Base-by-base conservation (phyloP, 225 moss, liverwort and hornwort genomes). In the Bryoerythrophyllum caledonicum region DNA sequence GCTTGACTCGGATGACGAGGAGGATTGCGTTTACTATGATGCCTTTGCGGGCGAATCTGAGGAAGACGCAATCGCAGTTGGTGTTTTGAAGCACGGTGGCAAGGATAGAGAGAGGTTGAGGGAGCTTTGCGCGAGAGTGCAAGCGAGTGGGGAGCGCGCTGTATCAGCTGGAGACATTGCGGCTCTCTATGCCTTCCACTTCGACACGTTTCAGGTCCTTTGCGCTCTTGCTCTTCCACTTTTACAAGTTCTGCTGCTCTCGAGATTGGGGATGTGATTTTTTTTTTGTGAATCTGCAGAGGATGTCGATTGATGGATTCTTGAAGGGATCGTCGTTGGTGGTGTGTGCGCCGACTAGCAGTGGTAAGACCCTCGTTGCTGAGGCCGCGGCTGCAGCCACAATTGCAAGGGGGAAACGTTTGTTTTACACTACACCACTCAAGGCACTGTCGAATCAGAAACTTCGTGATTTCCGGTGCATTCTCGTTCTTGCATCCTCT, bases 371-470 rank as follows among this genome's bases (percentile, higher is more conserved):
- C 63, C 86, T 96, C 44, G 89, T 96, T 54, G 96, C 96, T 23
- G 96, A 96, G 82, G 96, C 92, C 64, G 95, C 95, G 17, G 94
- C 92, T 70, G 89, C 93, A n/a, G 92, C 96, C 52, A 91, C 92
- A 41, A 82, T 94, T 26, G 89, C 92, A 71, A 89, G 89, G 77
- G 85, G 89, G 25, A 90, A 91, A 74, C 87, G 92, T 21, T 64
- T 97, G 68, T 91, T 97, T 74, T 97, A 97, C 74, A 97, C 96
- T 51, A 97, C 96, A 34, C 96, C 96, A 17, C 85, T 97, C 67
- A 97, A 97, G 85, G 96, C 96, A 60, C 85, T 97, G 68, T 96
- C 96, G 67, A 96, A 96, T 71, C 96, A 94, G 85, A 96, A 96
- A 81, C 79, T 96, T 76, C 90, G 94, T 26, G 94, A 96, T 75